Evolutionary conservation across 2,329 filamentous ascomycete genomes (phyloP), one percentile per base, ranked within the genome.

Genomic region (Ceratocystis diversiconidia): DNA sequence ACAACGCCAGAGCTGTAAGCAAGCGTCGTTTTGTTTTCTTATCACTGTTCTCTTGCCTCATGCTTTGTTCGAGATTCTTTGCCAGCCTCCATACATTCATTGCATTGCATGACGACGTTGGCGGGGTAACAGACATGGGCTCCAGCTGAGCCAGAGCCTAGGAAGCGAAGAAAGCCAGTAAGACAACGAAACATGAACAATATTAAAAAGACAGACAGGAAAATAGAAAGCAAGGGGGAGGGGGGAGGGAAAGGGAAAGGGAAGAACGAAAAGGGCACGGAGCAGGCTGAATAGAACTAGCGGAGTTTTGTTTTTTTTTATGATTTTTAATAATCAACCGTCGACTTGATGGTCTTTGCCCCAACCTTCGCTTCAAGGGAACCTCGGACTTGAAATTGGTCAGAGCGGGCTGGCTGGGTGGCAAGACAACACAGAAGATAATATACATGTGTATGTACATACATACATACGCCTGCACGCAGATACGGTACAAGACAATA

Each of bases 401-500:
- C 55, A 59, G 55, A 59, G 55, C 55, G 55, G 55, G 22, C 48
- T 41, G 46, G 36, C 48, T 59, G 55, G 55, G 55, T 59, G 55
- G 55, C 55, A 59, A 30, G 55, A 25, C 17, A 48, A 22, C 46
- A 52, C 19, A 30, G 22, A 28, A 55, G 50, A 55, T 5, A 15
- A 55, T 25, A 30, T 28, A 57, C 55, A 59, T 28, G 7, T 59
- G 55, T 19, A 36, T 59, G 28, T 59, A 30, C 12, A 7, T 22
- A 57, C 28, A 30, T 22, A 57, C 15, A 30, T 30, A 25, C n/a
- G 4, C 8, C n/a, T 25, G 17, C 48, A 52, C 22, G 48, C 48
- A 52, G 36, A 41, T 41, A 52, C 48, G n/a, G 48, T 52, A 25
- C 22, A 52, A 52, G n/a, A n/a, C 22, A 52, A 22, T 22, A 5